Conservation (phyloP, 164 flowering plant genomes). For the Dillenia turbinata region DNA sequence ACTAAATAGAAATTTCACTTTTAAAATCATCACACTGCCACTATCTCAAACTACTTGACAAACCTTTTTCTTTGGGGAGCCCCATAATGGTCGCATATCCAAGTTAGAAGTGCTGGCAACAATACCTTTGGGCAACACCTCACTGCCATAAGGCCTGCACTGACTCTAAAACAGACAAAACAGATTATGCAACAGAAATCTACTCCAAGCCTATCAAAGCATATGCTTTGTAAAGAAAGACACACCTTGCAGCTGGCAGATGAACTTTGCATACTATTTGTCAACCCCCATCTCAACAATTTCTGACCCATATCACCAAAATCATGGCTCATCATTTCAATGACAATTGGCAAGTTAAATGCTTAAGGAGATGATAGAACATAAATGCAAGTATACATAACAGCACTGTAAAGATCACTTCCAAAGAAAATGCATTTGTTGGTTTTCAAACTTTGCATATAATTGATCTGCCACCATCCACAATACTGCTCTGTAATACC, state of each 20-base stretch:
- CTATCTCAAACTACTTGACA: constrained; percentile 1
- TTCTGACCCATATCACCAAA: constrained; percentile 31
- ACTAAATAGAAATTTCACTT: too few relatives aligned
- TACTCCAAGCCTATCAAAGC: not conserved
- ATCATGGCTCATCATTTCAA: not conserved
- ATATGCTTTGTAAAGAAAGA: not conserved
- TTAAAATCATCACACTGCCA: too few relatives aligned
- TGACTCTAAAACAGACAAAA: constrained; percentile 31
- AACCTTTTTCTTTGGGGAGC: constrained; percentile 36
- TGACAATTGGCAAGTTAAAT: too few relatives aligned
- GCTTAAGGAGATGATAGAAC: too few relatives aligned
- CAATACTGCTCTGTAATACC: too few relatives aligned
- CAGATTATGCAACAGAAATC: not conserved
- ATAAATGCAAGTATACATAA: not conserved
- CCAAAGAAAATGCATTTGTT: too few relatives aligned
- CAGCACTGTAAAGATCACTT: too few relatives aligned
- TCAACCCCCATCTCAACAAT: constrained; percentile 36
- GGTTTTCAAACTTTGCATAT: too few relatives aligned
- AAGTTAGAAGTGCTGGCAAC: constrained; percentile 58
- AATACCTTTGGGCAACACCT: constrained; percentile 78
- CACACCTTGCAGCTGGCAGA: constrained; percentile 50
- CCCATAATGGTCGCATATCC: constrained; percentile 83
- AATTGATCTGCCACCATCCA: too few relatives aligned
- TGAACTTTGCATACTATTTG: constrained; percentile 16
- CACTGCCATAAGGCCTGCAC: constrained; percentile 67